Percentiles rank a stretch among this genome's conserved stretches.
Evolutionary conservation across 306 rosid genomes (phyloP).

Genomic region (Fagus crenata): DNA sequence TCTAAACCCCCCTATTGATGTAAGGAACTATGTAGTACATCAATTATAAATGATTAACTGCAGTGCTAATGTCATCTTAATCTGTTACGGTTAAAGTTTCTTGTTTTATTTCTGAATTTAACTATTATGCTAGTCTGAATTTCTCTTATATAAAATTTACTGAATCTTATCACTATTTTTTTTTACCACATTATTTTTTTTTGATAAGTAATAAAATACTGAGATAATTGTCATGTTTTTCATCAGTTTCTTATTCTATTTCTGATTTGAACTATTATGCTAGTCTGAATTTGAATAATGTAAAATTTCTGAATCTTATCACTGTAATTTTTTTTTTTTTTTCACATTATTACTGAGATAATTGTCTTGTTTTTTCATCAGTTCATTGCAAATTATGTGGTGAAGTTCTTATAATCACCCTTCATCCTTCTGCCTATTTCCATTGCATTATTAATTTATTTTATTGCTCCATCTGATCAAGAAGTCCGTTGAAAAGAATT

Average conservation of each 20-base stretch:
- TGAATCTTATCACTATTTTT: not conserved
- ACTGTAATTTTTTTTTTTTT: not conserved
- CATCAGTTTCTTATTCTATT: constrained; percentile 26
- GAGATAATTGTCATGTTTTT: too few relatives aligned
- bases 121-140: constrained; percentile 3
- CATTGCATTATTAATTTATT: not conserved
- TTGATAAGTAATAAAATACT: too few relatives aligned
- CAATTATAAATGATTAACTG: constrained; percentile 20
- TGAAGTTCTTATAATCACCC: not conserved
- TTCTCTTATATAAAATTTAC: constrained; percentile 16
- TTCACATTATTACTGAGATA: not conserved
- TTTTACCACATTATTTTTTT: too few relatives aligned
- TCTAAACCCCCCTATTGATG: constrained; percentile 86
- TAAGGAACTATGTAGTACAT: constrained; percentile 45
- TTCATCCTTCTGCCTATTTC: not conserved
- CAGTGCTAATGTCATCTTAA: constrained; percentile 22
- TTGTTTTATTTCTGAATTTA: constrained; percentile 26
- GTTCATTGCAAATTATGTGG: not conserved
- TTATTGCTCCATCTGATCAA: not conserved
- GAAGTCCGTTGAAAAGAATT: not conserved
- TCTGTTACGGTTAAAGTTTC: not conserved
- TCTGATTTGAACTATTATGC: constrained; percentile 11
- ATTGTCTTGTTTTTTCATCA: not conserved
- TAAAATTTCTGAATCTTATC: constrained; percentile 9
- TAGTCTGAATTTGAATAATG: constrained; percentile 10